Evolutionary conservation across 257 asterid species (phyloP), one percentile per base, ranked within the genome.

Genomic region (Avicennia marina): DNA sequence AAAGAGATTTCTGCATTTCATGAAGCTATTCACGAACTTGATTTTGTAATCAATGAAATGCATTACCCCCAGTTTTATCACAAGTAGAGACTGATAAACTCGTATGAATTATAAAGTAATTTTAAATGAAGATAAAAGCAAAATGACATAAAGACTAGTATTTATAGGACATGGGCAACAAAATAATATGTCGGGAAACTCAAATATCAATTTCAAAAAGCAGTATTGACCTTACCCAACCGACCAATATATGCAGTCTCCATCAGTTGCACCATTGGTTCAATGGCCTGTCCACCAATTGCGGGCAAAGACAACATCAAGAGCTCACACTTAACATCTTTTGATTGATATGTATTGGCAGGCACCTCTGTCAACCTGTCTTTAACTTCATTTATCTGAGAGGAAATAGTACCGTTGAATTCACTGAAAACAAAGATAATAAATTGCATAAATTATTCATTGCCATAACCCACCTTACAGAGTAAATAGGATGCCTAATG

Each of bases 171-270:
- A 46, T 44, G 31, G 46, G 22, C 20, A 15, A 43, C 20, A 43
- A 43, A 43, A 29, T 4, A 17, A 21, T 17, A 54, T 13, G 53
- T 19, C 20, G 25, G 29, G 48, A 17, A 51, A 22, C 55, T 47
- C 56, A 17, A 18, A 42, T 34, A 43, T 12, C 43, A 43, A 27
- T n/a, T 33, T 31, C 44, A 58, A 59, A 42, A 4, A 34, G 20
- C 60, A 39, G 7, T 24, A 51, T 69, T 61, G 63, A 65, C 51
- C 72, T 73, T 81, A 90, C 98, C 96, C 75, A 85, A 44, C 43
- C 72, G 90, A 44, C 98, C 98, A 66, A 87, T 74, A 62, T 68
- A 90, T 53, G 96, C 96, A 53, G 94, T 90, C 82, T 87, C 98
- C 96, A 90, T 78, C 61, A 87, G 70, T 64, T 73, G 91, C 43